A percentile compares a stretch with the other conserved stretches of the same genome.
These are phyloP conservation scores for Oryza coarctata DNA, from an alignment of 176 grass and related monocot species.

Conservation along the genomic window DNA sequence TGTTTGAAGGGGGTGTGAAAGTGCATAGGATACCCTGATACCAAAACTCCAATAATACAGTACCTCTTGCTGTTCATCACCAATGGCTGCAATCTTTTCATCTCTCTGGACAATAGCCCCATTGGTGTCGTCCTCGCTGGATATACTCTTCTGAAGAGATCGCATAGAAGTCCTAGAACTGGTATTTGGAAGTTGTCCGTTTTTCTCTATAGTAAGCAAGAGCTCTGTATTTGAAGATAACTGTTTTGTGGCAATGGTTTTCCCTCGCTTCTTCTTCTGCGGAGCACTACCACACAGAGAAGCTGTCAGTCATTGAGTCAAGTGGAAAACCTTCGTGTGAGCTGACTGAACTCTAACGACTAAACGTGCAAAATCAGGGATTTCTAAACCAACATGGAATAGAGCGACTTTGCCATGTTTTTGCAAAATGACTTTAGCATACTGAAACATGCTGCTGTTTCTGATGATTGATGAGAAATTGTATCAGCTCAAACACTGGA, in stretches of 20 bases:
- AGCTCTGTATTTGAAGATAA: conserved; percentile 11
- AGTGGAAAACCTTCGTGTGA: neutral
- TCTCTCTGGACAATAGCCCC: conserved; percentile 16
- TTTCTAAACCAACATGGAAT: neutral
- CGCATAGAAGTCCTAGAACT: neutral
- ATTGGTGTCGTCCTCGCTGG: neutral
- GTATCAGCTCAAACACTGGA: neutral
- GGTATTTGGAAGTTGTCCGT: neutral
- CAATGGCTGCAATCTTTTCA: neutral
- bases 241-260: conserved; percentile 20
- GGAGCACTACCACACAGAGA: conserved; percentile 29
- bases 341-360: neutral
- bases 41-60: neutral
- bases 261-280: conserved; percentile 31
- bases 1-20: neutral
- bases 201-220: neutral
- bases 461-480: neutral
- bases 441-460: neutral
- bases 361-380: neutral
- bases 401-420: neutral
- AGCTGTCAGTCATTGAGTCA: neutral
- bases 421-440: neutral
- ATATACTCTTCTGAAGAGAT: neutral
- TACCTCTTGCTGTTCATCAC: conserved; percentile 24
- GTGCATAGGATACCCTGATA: neutral